These are phyloP conservation scores for Ensete glaucum DNA, from an alignment of 176 grass and related monocot genomes.

Conservation along the genomic window DNA sequence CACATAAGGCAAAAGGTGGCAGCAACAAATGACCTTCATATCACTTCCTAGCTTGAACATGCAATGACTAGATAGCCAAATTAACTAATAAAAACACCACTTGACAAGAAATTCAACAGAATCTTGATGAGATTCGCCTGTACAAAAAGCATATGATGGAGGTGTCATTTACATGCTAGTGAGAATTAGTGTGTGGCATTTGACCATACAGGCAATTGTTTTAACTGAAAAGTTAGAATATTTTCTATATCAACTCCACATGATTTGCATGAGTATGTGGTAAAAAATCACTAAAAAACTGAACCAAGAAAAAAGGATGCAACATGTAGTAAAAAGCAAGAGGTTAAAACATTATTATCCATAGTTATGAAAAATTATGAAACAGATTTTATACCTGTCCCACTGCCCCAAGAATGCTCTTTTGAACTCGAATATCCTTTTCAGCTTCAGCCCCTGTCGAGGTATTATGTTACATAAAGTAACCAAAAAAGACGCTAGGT, in stretches of 20 bases:
- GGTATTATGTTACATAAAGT: constrained; percentile 13
- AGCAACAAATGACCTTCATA: background rate
- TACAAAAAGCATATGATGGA: no score
- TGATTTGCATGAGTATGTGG: background rate
- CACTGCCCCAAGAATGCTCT: constrained; percentile 64
- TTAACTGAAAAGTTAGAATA: background rate
- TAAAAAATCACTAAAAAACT: no score
- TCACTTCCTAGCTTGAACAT: background rate
- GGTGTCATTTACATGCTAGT: no score
- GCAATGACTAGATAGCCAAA: background rate
- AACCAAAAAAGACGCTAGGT: background rate
- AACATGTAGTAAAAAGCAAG: background rate
- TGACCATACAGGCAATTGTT: background rate
- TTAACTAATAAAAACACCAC: background rate
- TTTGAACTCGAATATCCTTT: constrained; percentile 69
- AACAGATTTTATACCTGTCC: constrained; percentile 39
- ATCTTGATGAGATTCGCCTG: no score
- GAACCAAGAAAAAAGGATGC: background rate
- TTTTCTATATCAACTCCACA: background rate
- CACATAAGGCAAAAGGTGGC: background rate
- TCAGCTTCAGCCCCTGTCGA: constrained; percentile 69
- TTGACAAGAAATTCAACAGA: background rate
- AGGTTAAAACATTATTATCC: background rate
- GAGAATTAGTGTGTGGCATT: no score
- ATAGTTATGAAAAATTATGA: background rate